Evolutionary conservation across 1,139 yeast species (phyloP).

Genomic region (Lodderomyces oxycetoniae): DNA sequence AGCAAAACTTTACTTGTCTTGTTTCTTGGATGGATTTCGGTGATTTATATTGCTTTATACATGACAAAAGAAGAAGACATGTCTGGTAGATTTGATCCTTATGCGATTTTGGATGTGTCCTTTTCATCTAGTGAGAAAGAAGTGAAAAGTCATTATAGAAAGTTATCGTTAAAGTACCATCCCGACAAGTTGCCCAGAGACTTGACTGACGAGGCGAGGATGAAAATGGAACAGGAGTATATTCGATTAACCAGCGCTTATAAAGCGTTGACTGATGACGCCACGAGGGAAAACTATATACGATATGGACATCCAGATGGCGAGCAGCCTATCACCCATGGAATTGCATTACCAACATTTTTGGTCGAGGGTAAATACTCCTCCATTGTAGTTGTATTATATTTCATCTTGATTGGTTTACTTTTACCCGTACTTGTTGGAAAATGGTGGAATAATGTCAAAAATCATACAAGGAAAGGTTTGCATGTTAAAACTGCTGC

Average conservation of each 20-base stretch:
- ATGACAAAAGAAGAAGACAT: slow-evolving; percentile 48
- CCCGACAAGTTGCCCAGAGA: slow-evolving; percentile 86
- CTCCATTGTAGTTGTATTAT: slow-evolving; percentile 56
- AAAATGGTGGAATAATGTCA: slow-evolving; percentile 86
- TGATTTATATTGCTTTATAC: slow-evolving; percentile 46
- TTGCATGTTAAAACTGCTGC: slow-evolving; percentile 81
- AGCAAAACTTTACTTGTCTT: slow-evolving; percentile 45
- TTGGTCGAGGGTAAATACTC: slow-evolving; percentile 82
- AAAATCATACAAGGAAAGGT: slow-evolving; percentile 77
- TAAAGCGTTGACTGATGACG: slow-evolving; percentile 90
- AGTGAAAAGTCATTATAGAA: slow-evolving; percentile 78
- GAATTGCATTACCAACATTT: slow-evolving; percentile 92
- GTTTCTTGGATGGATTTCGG: slow-evolving; percentile 63
- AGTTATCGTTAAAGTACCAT: slow-evolving; percentile 80
- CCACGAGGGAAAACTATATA: slow-evolving; percentile 72
- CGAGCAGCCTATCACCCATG: slow-evolving; percentile 90
- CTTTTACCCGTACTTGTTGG: slow-evolving; percentile 77
- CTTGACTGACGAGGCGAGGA: slow-evolving; percentile 54
- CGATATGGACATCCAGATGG: slow-evolving; percentile 98
- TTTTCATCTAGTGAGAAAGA: slow-evolving; percentile 67
- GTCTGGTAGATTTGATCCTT: slow-evolving; percentile 73
- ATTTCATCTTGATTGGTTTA: slow-evolving; percentile 70
- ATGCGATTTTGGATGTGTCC: slow-evolving; percentile 73
- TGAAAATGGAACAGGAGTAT: slow-evolving; percentile 65
- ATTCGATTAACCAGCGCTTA: slow-evolving; percentile 88